Base-by-base conservation (phyloP, 2,329 filamentous ascomycete species). In the Sclerotinia sclerotiorum region DNA sequence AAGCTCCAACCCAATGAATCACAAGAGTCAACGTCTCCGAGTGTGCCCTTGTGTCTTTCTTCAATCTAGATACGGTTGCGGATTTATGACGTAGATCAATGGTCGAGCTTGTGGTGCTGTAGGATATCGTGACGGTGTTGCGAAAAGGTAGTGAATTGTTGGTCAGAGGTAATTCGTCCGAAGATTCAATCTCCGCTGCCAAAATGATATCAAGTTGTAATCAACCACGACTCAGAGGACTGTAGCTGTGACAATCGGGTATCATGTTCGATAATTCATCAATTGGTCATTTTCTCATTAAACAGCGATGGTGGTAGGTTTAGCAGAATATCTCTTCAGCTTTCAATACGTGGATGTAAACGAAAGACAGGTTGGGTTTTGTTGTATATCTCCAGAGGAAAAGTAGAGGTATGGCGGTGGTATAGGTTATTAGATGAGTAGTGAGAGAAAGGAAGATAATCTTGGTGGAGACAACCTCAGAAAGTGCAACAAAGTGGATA, bases 151-250 rank as follows among this genome's bases (percentile, higher is more conserved):
- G 46, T 27, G 60, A 62, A 62, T 62, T 24, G 42, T 7, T 62
- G 19, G n/a, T 51, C 13, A 51, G 15, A 13, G 21, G 46, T 51
- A 35, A 27, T 42, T 64, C 32, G 61, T 54, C 49, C 19, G 5
- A 29, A 44, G 39, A 56, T 65, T 32, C 13, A 32, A 35, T 27
- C 42, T n/a, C 46, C 21, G 39, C 24, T n/a, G n/a, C 35, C 49
- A 39, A 39, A 39, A 35, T 24, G n/a, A 49, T 39, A 60, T 35
- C 39, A 49, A 60, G 24, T 52, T 27, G 27, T 54, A 19, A 42
- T 61, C 52, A 39, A 62, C 56, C 65, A 52, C 55, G 54, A 49
- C 48, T 67, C 56, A 61, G 35, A 57, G 48, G 65, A 62, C 54
- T 51, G 35, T 39, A 62, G 57, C 48, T 24, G 27, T 54, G 56